Base-by-base conservation (phyloP, 2,329 filamentous ascomycete genomes). In the Lachnellula occidentalis region DNA sequence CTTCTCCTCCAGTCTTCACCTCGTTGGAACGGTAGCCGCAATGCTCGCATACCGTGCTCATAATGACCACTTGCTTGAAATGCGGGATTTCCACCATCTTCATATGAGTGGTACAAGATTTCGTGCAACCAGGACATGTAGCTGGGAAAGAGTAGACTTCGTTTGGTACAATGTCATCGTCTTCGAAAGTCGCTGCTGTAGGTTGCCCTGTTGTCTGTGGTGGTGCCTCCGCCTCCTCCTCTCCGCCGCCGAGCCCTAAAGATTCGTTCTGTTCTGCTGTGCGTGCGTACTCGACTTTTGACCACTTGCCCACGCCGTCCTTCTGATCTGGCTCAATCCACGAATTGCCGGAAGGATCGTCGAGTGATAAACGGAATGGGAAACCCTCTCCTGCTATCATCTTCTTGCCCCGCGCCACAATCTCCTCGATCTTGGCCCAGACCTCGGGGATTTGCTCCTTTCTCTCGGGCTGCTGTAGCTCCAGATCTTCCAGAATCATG, bases 41-140 rank as follows among this genome's bases (percentile, higher is more conserved):
- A 71, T 87, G 80, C 27, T 92, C 86, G 73, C 94, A 99, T 27
- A 90, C 86, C 2, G 92, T 97, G 64, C 86, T 92, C 89, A 96
- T 97, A 65, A 99, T 79, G 41, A 96, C 86, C 3, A 99, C 94
- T 69, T 97, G 90, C 74, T 96, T 95, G 77, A 99, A 99, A 74
- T 96, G 88, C 1, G 94, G 94, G 59, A 99, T 96, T 66, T 95
- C 90, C 54, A 97, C 90, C 86, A 96, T 95, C 77, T 96, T 96
- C 90, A 96, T 96, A 72, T 96, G 92, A 9, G 95, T 95, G 4
- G 85, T 84, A 73, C 92, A 96, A 4, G 83, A 76, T 72, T 88
- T 88, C 67, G 86, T 85, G 77, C 94, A 99, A 58, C 90, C 92
- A 0, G 94, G 94, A 71, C 94, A 99, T 55, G 85, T 88, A 6